Base-by-base conservation (phyloP, 2,329 filamentous ascomycete species). In the Aphanocladium album region DNA sequence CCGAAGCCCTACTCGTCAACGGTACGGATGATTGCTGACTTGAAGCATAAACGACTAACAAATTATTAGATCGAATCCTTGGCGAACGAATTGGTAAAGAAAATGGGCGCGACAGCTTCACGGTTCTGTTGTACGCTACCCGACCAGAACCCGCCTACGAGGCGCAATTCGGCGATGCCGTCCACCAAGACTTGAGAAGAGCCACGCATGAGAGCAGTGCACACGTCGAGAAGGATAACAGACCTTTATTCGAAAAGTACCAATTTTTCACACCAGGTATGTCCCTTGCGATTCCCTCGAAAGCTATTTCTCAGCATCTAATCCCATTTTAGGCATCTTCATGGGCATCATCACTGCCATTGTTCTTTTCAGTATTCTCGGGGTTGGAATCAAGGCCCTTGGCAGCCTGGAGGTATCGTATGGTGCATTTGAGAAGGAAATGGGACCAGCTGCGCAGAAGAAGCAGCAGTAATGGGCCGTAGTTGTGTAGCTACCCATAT, bases 361-460 rank as follows among this genome's bases (percentile, higher is more conserved):
- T 19, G 73, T 96, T 43, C 81, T 96, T 53, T 76, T 96, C 63
- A 78, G 84, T 30, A 93, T 98, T 66, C 79, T 96, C 6, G 88
- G 88, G 66, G 87, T 93, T 60, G 95, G 89, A 16, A 77, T 98
- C 60, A 84, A 76, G 62, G 92, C 90, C 16, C 80, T 98, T 14
- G 79, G 84, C 7, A 93, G 91, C 66, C 81, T 99, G 19, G 83
- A 97, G 73, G 91, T 98, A 33, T 90, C 91, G 1, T 98, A 98
- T 73, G 91, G 90, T 64, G 92, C 95, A 1, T 99, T 98, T 72
- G 93, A 96, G 72, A 97, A 96, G 80, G 93, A 97, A 68, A 96
- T 91, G 81, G 91, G 92, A 0, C 90, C 91, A n/a, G 81, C 86
- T 41, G 89, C 89, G 35, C 90, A 96, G 76, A 96, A 93, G 85